These are phyloP conservation scores for Colletotrichum noveboracense DNA, from an alignment of 2,329 filamentous ascomycete genomes.

Conservation along the genomic window DNA sequence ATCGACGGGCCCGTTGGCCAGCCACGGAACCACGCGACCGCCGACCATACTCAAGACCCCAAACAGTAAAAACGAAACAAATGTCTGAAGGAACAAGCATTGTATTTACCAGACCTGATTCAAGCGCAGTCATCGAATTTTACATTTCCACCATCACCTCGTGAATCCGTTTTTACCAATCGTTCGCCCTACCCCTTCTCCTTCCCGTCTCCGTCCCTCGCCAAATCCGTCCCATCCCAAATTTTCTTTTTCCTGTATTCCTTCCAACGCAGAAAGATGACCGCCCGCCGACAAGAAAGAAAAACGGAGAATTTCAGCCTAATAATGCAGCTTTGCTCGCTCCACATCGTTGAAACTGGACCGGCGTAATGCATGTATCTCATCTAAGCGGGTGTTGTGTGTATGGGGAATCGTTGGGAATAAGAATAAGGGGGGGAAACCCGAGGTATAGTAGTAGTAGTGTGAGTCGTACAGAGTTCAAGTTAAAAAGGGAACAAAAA, in stretches of 20 bases:
- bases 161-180: not conserved
- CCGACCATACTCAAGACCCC: not conserved
- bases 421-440: constrained; percentile 1
- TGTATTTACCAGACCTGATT: constrained; percentile 4
- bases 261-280: not conserved
- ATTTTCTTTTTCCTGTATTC: not conserved
- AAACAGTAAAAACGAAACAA: not conserved
- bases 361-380: not conserved
- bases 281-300: not conserved
- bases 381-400: constrained; percentile 7
- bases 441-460: constrained; percentile 16
- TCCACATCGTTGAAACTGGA: constrained; percentile 5
- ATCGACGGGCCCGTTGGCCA: not conserved
- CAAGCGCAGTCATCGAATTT: not conserved
- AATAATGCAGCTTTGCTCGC: constrained; percentile 1
- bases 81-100: not conserved
- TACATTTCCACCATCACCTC: constrained; percentile 12
- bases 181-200: not conserved
- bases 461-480: constrained; percentile 7
- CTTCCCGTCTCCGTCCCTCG: not conserved
- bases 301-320: not conserved
- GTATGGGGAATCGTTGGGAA: constrained; percentile 16
- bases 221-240: not conserved
- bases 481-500: not conserved
- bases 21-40: not conserved